Evolutionary conservation across 441 rosid genomes (phyloP).

Genomic region (Adansonia rubrostipa): DNA sequence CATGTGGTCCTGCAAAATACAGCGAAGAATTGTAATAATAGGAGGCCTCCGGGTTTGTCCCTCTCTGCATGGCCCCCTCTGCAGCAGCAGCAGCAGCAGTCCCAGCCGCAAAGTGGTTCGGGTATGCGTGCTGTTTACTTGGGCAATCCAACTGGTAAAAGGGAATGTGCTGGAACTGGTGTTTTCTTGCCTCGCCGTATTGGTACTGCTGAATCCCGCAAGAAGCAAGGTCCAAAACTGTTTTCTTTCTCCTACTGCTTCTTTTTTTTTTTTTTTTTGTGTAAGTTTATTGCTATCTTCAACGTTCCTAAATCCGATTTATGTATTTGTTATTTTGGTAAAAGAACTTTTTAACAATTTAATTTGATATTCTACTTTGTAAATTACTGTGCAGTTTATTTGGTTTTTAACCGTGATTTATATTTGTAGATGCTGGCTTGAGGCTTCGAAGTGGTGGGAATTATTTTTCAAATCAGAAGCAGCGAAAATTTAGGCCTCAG

Average conservation of each 20-base stretch:
- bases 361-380: not conserved
- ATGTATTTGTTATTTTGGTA: constrained; percentile 13
- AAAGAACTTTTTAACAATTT: no score
- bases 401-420: not conserved
- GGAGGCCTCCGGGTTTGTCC: constrained; percentile 43
- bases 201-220: constrained; percentile 42
- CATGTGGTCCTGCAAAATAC: constrained; percentile 32
- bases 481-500: constrained; percentile 34
- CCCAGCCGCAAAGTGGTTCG: constrained; percentile 43
- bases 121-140: constrained; percentile 63
- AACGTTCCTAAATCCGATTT: not conserved
- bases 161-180: constrained; percentile 76
- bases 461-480: constrained; percentile 32
- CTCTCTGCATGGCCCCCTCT: constrained; percentile 65
- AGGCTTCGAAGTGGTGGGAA: constrained; percentile 31
- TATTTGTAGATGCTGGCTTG: constrained; percentile 32
- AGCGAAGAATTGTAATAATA: constrained; percentile 19
- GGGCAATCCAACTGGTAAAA: constrained; percentile 48
- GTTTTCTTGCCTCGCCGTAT: constrained; percentile 76
- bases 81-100: constrained; percentile 40
- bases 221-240: constrained; percentile 51
- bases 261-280: no score
- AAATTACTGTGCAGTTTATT: no score
- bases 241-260: no score
- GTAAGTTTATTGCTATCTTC: not conserved